These are phyloP conservation scores for Xylariomycetidae sp. DNA, from an alignment of 2,329 filamentous ascomycete genomes.

Conservation along the genomic window DNA sequence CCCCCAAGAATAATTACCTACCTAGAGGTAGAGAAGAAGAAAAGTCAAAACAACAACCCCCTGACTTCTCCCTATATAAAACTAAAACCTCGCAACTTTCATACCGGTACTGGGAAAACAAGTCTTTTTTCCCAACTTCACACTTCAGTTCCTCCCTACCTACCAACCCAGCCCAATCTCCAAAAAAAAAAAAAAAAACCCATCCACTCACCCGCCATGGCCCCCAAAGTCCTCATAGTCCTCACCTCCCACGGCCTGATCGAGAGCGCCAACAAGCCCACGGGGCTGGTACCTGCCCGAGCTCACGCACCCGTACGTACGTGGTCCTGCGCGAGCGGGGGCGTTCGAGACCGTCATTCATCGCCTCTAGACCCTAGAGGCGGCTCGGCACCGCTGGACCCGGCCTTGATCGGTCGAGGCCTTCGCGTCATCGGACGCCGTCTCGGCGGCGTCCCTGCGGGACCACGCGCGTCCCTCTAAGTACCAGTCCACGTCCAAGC, in stretches of 20 bases:
- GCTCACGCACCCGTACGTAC: conserved; percentile 60
- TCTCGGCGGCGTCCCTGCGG: conserved; percentile 50
- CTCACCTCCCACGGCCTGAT: conserved; percentile 59
- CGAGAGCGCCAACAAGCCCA: conserved; percentile 46
- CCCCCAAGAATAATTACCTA: too few relatives aligned
- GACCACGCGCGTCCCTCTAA: too few relatives aligned
- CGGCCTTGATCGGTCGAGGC: conserved; percentile 48
- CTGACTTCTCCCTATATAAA: too few relatives aligned
- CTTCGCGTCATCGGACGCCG: conserved; percentile 41
- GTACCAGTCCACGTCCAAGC: too few relatives aligned
- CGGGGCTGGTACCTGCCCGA: conserved; percentile 68
- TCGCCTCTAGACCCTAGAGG: conserved; percentile 62
- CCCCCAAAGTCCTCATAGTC: conserved; percentile 63
- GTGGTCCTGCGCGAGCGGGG: conserved; percentile 47
- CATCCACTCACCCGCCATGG: too few relatives aligned
- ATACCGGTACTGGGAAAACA: too few relatives aligned
- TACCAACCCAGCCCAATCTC: too few relatives aligned
- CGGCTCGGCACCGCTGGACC: conserved; percentile 58
- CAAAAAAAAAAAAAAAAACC: conserved; percentile 1
- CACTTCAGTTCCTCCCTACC: too few relatives aligned
- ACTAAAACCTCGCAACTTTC: too few relatives aligned
- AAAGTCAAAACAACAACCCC: too few relatives aligned
- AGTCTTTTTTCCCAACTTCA: too few relatives aligned
- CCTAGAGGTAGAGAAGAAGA: too few relatives aligned
- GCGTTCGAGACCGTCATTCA: conserved; percentile 49